Evolutionary conservation across 768 basidiomycete species (phyloP).

Genomic region (Termitomyces sp.): DNA sequence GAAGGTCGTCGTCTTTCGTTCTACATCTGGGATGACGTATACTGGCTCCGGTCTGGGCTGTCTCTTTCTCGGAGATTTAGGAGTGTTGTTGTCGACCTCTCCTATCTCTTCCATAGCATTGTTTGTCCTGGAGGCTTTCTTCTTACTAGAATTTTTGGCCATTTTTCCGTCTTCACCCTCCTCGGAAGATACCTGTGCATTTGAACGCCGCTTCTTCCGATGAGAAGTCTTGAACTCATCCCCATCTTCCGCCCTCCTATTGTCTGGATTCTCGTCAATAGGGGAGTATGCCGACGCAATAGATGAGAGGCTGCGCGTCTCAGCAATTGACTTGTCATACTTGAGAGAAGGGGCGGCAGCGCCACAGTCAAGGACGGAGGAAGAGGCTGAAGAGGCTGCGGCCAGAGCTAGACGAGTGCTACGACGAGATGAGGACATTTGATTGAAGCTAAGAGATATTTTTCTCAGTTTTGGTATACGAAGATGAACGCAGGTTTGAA

Average conservation of each 20-base stretch:
- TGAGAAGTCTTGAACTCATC: neutral
- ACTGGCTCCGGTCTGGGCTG: conserved; percentile 38
- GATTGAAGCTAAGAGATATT: neutral
- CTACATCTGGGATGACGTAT: conserved; percentile 69
- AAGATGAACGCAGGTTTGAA: neutral
- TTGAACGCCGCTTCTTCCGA: neutral
- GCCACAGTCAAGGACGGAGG: conserved; percentile 2
- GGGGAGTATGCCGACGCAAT: neutral
- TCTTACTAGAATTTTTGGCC: neutral
- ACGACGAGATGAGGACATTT: conserved; percentile 1
- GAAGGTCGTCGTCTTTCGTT: conserved; percentile 61
- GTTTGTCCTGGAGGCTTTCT: neutral
- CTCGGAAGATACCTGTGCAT: neutral
- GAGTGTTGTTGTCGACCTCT: neutral
- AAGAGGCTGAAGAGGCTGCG: neutral
- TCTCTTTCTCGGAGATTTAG: conserved; percentile 15
- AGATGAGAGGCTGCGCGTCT: neutral
- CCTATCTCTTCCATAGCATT: neutral
- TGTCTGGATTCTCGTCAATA: neutral
- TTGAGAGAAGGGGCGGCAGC: neutral
- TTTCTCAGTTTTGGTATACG: neutral
- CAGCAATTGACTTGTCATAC: neutral
- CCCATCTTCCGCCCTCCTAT: neutral
- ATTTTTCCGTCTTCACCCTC: conserved; percentile 8
- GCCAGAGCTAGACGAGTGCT: conserved; percentile 9